These are phyloP conservation scores for Glycyrrhiza uralensis DNA, from an alignment of 306 rosid species.

Conservation along the genomic window DNA sequence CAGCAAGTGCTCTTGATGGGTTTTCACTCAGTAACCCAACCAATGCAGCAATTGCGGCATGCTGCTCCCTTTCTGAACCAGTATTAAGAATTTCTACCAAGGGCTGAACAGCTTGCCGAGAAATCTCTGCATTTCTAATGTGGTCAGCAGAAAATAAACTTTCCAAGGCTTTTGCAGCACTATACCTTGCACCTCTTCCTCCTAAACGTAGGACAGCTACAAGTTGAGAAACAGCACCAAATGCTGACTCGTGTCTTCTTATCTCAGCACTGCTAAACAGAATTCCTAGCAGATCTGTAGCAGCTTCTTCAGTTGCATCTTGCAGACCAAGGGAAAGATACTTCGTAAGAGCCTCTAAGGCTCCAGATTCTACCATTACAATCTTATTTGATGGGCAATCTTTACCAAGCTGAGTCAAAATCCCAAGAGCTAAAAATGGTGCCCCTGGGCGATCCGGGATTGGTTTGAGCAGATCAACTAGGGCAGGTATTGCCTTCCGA, in stretches of 20 bases:
- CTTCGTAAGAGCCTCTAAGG: constrained; percentile 87
- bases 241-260: constrained; percentile 86
- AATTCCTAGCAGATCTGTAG: constrained; percentile 88
- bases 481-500: constrained; percentile 93
- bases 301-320: constrained; percentile 98
- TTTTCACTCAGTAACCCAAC: constrained; percentile 93
- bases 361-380: constrained; percentile 97
- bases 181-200: constrained; percentile 92
- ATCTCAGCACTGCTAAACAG: constrained; percentile 95
- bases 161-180: constrained; percentile 98
- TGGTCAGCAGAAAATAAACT: constrained; percentile 96
- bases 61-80: constrained; percentile 95
- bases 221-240: constrained; percentile 94
- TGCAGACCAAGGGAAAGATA: constrained; percentile 96
- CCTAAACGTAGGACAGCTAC: constrained; percentile 98
- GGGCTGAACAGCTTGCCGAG: constrained; percentile 96
- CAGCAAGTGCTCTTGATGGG: constrained; percentile 93
- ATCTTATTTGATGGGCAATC: constrained; percentile 90
- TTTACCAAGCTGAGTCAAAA: constrained; percentile 79
- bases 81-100: constrained; percentile 97
- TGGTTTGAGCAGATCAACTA: constrained; percentile 98
- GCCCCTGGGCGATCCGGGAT: constrained; percentile 99
- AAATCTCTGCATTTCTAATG: constrained; percentile 88
- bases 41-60: constrained; percentile 96
- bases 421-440: constrained; percentile 88